Conservation (phyloP, 2,329 filamentous ascomycete species). For the Fusarium tuaranense region DNA sequence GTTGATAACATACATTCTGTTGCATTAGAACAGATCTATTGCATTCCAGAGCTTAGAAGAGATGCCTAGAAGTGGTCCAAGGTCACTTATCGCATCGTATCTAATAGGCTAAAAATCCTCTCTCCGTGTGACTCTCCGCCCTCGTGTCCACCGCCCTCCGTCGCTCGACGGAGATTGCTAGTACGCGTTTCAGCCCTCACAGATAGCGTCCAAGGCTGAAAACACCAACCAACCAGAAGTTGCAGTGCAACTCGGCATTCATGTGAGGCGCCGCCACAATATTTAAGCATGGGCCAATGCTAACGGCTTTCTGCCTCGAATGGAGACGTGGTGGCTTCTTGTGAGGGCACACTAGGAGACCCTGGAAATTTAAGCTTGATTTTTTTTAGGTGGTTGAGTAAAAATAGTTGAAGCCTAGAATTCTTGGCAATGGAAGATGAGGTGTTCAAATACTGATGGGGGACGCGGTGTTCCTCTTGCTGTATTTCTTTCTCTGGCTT, state of each 20-base stretch:
- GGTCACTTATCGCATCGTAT: background rate
- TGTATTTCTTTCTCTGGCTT: background rate
- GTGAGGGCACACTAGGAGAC: background rate
- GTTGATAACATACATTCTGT: background rate
- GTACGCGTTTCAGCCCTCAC: background rate
- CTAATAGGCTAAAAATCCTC: background rate
- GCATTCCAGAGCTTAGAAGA: background rate
- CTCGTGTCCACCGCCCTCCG: background rate
- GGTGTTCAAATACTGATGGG: background rate
- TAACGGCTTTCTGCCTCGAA: background rate
- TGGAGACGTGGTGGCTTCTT: background rate
- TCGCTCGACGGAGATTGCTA: slow-evolving; percentile 3
- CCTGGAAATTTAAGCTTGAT: background rate
- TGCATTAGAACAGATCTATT: background rate
- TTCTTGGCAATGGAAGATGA: background rate
- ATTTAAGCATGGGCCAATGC: slow-evolving; percentile 5
- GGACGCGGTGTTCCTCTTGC: background rate
- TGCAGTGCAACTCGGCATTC: background rate
- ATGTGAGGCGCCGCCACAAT: slow-evolving; percentile 4
- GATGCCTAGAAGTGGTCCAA: background rate
- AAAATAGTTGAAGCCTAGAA: background rate
- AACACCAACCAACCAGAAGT: background rate
- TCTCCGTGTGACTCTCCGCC: background rate
- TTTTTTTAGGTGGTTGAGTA: background rate
- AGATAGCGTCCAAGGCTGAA: background rate